A percentile compares a stretch with the other conserved stretches of the same genome.
These are phyloP conservation scores for Rhododendron griersonianum DNA, from an alignment of 148 eudicot genomes.

Conservation along the genomic window DNA sequence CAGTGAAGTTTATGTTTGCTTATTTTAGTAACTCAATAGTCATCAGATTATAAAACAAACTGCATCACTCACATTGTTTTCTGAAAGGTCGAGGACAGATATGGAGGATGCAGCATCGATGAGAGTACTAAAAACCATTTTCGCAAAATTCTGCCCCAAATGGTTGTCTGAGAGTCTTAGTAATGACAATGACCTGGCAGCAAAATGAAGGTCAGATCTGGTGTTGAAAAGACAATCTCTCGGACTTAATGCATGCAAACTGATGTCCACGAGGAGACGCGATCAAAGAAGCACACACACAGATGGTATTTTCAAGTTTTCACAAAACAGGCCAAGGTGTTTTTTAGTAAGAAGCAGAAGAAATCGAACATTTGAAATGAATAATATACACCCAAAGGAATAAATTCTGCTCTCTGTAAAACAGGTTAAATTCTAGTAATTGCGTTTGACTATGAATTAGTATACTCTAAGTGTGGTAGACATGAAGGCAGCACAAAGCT, in stretches of 20 bases:
- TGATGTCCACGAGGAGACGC: not conserved
- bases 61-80: slow-evolving; percentile 43
- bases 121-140: slow-evolving; percentile 45
- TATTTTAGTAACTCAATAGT: not conserved
- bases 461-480: too few species aligned
- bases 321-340: not conserved
- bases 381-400: too few species aligned
- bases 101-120: slow-evolving; percentile 51
- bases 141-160: slow-evolving; percentile 47
- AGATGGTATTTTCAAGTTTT: not conserved
- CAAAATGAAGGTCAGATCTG: slow-evolving; percentile 11
- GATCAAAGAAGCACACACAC: not conserved
- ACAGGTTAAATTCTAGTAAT: too few species aligned
- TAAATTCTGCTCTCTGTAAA: too few species aligned
- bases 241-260: not conserved
- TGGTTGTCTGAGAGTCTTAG: slow-evolving; percentile 51
- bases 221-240: not conserved
- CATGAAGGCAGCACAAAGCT: too few species aligned
- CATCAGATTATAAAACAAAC: slow-evolving; percentile 4
- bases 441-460: too few species aligned
- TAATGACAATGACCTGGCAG: slow-evolving; percentile 54
- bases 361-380: too few species aligned
- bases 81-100: slow-evolving; percentile 59
- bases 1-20: slow-evolving; percentile 1
- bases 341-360: not conserved